These are phyloP conservation scores for Beauveria sp. DNA, from an alignment of 2,329 filamentous ascomycete genomes.

Conservation along the genomic window DNA sequence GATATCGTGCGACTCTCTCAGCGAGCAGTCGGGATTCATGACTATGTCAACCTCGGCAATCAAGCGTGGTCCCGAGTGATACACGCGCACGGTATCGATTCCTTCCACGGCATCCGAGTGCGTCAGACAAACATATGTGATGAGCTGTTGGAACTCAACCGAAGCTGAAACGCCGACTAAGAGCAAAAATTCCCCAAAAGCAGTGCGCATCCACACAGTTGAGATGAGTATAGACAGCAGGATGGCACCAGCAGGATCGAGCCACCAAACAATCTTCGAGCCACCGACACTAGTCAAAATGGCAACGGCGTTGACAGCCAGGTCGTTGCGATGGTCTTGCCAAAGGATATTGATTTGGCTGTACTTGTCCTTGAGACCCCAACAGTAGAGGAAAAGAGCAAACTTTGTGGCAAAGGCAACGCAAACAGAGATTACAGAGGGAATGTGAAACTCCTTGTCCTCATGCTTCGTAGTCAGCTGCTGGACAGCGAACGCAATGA, in stretches of 20 bases:
- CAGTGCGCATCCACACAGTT: conserved; percentile 73
- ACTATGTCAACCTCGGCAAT: conserved; percentile 96
- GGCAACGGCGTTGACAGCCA: conserved; percentile 94
- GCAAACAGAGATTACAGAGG: conserved; percentile 76
- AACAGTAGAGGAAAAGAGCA: conserved; percentile 82
- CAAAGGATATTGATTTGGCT: conserved; percentile 86
- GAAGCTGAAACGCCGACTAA: conserved; percentile 85
- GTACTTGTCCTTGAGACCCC: conserved; percentile 82
- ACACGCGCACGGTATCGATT: conserved; percentile 92
- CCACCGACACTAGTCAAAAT: conserved; percentile 88
- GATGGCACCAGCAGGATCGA: conserved; percentile 88
- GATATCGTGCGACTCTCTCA: conserved; percentile 81
- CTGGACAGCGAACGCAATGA: conserved; percentile 79
- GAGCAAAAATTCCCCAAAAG: conserved; percentile 82
- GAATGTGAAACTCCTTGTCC: conserved; percentile 64
- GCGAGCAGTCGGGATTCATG: conserved; percentile 68
- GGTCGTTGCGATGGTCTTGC: conserved; percentile 95
- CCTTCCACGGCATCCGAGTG: conserved; percentile 74
- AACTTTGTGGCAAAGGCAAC: conserved; percentile 84
- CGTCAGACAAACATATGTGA: conserved; percentile 87
- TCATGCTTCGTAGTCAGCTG: conserved; percentile 53
- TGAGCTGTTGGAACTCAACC: conserved; percentile 80
- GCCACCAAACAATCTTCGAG: conserved; percentile 84
- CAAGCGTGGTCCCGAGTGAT: conserved; percentile 79
- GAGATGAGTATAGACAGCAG: conserved; percentile 73